phyloP scores from a whole-genome alignment of 129 eudicot species.

The Artemisia annua region DNA sequence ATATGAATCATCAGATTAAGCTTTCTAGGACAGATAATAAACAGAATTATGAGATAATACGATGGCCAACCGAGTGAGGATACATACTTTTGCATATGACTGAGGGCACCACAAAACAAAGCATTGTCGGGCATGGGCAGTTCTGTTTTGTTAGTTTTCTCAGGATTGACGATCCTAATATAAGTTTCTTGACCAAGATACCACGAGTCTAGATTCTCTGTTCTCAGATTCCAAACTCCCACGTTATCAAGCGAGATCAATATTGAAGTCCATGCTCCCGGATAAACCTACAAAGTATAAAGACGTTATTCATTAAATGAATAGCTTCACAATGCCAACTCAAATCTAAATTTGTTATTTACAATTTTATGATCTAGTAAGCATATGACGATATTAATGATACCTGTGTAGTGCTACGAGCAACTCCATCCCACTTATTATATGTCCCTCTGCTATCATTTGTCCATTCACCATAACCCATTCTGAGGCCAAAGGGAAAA shows the following conservation, averaged over 20 bases:
- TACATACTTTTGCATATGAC: constrained; percentile 54
- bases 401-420: constrained; percentile 69
- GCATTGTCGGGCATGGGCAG: constrained; percentile 57
- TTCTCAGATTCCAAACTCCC: constrained; percentile 69
- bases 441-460: constrained; percentile 64
- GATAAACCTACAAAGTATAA: constrained; percentile 43
- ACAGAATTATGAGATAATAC: not conserved
- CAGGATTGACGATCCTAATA: constrained; percentile 55
- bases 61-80: not conserved
- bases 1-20: not conserved
- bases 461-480: constrained; percentile 77
- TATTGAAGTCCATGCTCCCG: constrained; percentile 76
- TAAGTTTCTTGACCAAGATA: constrained; percentile 73
- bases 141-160: constrained; percentile 56
- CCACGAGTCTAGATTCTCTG: constrained; percentile 72
- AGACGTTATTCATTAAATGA: not conserved
- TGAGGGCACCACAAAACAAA: constrained; percentile 59
- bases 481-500: constrained; percentile 36
- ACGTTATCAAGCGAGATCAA: constrained; percentile 68
- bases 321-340: too few relatives aligned
- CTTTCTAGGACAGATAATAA: not conserved
- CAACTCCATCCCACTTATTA: constrained; percentile 79
- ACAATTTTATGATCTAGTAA: too few relatives aligned
- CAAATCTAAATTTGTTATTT: too few relatives aligned
- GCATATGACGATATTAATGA: too few relatives aligned